phyloP scores from a whole-genome alignment of 2,329 filamentous ascomycete species.

The Cladobotryum protrusum region DNA sequence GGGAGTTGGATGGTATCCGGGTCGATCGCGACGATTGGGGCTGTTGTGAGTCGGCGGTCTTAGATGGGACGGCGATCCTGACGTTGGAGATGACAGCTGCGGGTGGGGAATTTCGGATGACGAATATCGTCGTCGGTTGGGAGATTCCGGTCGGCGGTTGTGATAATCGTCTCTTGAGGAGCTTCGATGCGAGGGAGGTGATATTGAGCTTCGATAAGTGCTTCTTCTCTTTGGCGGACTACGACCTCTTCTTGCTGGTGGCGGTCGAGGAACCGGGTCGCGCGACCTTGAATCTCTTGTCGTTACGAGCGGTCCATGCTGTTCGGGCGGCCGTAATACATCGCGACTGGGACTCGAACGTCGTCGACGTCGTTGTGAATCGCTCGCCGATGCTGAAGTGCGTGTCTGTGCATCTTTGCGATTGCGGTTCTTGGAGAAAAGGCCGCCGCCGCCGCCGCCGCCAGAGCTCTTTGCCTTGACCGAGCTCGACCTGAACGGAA shows the following conservation, averaged over 20 bases:
- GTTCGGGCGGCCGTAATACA: slow-evolving; percentile 1
- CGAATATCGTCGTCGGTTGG: slow-evolving; percentile 8
- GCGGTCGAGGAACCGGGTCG: slow-evolving; percentile 1
- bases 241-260: neutral
- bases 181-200: slow-evolving; percentile 7
- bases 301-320: neutral
- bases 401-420: slow-evolving; percentile 3
- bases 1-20: neutral
- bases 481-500: slow-evolving; percentile 13
- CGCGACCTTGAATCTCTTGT: slow-evolving; percentile 7
- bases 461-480: slow-evolving; percentile 11
- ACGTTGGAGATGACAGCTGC: neutral
- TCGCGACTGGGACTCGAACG: neutral
- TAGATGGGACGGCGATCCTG: neutral
- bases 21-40: slow-evolving; percentile 1
- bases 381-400: slow-evolving; percentile 2
- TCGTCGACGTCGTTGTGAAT: slow-evolving; percentile 4
- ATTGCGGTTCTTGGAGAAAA: slow-evolving; percentile 7
- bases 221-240: slow-evolving; percentile 8
- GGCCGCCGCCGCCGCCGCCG: neutral
- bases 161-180: neutral
- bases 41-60: neutral
- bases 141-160: slow-evolving; percentile 2
- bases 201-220: slow-evolving; percentile 6
- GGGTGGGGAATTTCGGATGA: slow-evolving; percentile 6